Conservation (phyloP, 2,329 filamentous ascomycete genomes). For the Cercospora sp. region DNA sequence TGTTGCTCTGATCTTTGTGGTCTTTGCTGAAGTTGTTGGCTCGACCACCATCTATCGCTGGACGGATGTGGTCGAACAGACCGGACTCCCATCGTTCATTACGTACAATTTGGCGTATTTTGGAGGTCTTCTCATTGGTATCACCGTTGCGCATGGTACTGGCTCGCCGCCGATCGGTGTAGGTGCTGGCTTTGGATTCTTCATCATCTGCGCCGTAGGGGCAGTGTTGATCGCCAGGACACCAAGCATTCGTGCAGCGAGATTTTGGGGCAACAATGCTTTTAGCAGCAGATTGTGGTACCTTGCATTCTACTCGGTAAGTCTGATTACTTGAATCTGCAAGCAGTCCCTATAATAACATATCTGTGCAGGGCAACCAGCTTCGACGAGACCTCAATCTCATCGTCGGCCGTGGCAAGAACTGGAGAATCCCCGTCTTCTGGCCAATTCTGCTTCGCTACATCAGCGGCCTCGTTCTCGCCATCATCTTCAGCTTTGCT, state of each 20-base stretch:
- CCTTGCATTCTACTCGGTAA: constrained; percentile 55
- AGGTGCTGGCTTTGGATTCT: constrained; percentile 56
- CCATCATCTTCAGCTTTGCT: constrained; percentile 55
- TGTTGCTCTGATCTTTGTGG: constrained; percentile 55
- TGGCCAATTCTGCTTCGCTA: constrained; percentile 55
- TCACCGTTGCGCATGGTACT: constrained; percentile 51
- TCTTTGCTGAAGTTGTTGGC: constrained; percentile 55
- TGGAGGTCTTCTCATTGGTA: constrained; percentile 54
- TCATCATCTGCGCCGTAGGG: constrained; percentile 44
- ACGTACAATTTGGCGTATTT: constrained; percentile 56
- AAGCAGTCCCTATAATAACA: background rate
- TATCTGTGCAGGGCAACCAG: constrained; percentile 49
- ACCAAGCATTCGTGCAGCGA: constrained; percentile 43
- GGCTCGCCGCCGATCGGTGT: constrained; percentile 17
- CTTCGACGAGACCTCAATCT: constrained; percentile 57
- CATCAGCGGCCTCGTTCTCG: constrained; percentile 51
- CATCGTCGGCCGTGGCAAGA: constrained; percentile 55
- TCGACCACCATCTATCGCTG: constrained; percentile 58
- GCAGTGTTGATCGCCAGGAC: constrained; percentile 47
- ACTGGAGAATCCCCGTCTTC: constrained; percentile 58
- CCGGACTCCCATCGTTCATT: constrained; percentile 48
- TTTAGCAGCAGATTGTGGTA: constrained; percentile 51
- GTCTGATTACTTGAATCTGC: constrained; percentile 43
- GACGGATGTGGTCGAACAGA: constrained; percentile 49
- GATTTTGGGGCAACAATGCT: constrained; percentile 40